Conservation (phyloP, 1,139 yeast genomes). For the Blastobotrys malaysiensis region DNA sequence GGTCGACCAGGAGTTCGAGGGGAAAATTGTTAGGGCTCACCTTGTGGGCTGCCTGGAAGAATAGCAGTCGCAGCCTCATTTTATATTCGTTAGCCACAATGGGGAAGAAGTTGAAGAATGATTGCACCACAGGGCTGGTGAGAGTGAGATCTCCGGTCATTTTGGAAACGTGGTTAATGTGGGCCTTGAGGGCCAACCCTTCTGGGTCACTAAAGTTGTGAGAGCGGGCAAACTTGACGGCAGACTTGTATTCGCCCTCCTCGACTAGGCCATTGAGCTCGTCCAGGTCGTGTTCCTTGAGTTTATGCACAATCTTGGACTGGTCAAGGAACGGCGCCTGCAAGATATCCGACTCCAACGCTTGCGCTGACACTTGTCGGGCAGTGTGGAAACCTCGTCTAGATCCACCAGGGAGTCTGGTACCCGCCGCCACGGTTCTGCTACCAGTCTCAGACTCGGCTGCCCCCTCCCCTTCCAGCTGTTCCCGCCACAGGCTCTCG, state of each 20-base stretch:
- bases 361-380: neutral
- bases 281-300: neutral
- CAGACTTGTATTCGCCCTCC: conserved; percentile 15
- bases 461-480: conserved; percentile 2
- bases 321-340: neutral
- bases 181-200: conserved; percentile 21
- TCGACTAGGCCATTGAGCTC: neutral
- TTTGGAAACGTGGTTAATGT: conserved; percentile 22
- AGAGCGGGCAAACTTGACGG: conserved; percentile 1
- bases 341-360: neutral
- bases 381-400: neutral
- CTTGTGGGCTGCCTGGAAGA: conserved; percentile 39
- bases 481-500: conserved; percentile 53
- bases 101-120: conserved; percentile 32
- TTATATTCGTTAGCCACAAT: conserved; percentile 27
- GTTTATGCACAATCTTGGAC: neutral
- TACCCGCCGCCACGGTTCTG: no score
- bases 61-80: conserved; percentile 37
- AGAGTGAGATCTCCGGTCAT: conserved; percentile 4
- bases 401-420: no score
- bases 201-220: conserved; percentile 4
- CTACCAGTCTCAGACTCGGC: no score
- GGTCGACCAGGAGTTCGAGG: conserved; percentile 25
- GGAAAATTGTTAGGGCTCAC: conserved; percentile 35
- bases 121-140: conserved; percentile 21